These are phyloP conservation scores for Nicotiana attenuata DNA, from an alignment of 257 asterid genomes.

Conservation along the genomic window DNA sequence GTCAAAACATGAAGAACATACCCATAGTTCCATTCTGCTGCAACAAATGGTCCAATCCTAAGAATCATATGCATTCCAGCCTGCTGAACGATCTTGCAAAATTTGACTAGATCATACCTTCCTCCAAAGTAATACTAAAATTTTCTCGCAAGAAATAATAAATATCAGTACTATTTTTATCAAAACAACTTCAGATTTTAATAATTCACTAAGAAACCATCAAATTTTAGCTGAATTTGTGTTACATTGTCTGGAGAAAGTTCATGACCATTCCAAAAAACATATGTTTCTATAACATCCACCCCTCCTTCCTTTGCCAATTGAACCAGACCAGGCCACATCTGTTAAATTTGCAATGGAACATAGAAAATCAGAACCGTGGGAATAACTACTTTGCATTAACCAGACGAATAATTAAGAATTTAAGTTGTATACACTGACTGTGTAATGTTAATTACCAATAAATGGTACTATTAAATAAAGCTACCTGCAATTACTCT, in stretches of 20 bases:
- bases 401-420: background rate
- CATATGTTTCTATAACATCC: slow-evolving; percentile 79
- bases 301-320: slow-evolving; percentile 87
- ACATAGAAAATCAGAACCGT: background rate
- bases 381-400: background rate
- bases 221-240: slow-evolving; percentile 8
- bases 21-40: slow-evolving; percentile 98
- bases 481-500: too few relatives aligned
- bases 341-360: slow-evolving; percentile 31
- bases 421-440: too few relatives aligned
- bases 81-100: slow-evolving; percentile 74
- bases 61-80: slow-evolving; percentile 79
- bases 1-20: slow-evolving; percentile 12
- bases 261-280: slow-evolving; percentile 94
- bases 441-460: too few relatives aligned
- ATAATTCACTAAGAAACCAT: background rate
- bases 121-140: slow-evolving; percentile 86
- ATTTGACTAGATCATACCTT: slow-evolving; percentile 75
- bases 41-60: slow-evolving; percentile 88
- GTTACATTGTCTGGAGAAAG: slow-evolving; percentile 68
- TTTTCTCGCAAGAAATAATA: background rate
- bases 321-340: slow-evolving; percentile 87
- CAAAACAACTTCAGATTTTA: background rate
- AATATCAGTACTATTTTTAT: background rate
- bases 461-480: too few relatives aligned